Evolutionary conservation across 176 grass and related monocot species (phyloP).

Genomic region (Chloris gayana): DNA sequence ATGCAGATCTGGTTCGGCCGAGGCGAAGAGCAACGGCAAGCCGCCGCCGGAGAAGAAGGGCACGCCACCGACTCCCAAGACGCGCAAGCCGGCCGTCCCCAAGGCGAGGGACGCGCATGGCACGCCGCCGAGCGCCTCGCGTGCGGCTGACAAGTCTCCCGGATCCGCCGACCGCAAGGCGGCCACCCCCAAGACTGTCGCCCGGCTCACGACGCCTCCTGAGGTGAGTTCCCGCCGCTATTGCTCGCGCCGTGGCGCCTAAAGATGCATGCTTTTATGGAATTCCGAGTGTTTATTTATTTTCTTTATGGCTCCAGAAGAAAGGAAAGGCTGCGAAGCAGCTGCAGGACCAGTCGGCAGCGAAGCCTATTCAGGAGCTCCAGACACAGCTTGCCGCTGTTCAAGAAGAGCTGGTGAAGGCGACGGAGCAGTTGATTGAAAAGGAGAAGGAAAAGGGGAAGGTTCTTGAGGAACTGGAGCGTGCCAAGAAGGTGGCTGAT

Average conservation of each 20-base stretch:
- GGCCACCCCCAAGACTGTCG: constrained; percentile 51
- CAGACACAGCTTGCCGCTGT: constrained; percentile 58
- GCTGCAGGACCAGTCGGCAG: constrained; percentile 34
- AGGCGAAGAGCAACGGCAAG: constrained; percentile 56
- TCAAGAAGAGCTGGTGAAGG: constrained; percentile 56
- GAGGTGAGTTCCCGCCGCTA: constrained; percentile 30
- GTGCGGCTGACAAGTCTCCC: constrained; percentile 48
- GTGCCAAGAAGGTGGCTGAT: constrained; percentile 54
- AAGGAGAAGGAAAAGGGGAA: constrained; percentile 62
- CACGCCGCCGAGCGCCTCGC: too few relatives aligned
- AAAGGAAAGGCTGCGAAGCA: constrained; percentile 44
- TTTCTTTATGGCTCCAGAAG: constrained; percentile 49
- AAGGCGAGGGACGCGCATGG: constrained; percentile 44
- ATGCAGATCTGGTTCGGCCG: constrained; percentile 65
- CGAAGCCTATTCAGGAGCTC: constrained; percentile 48
- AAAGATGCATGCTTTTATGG: constrained; percentile 19
- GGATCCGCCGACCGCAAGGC: constrained; percentile 55
- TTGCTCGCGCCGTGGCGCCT: neutral
- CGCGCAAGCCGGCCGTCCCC: constrained; percentile 53
- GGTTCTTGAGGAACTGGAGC: constrained; percentile 61
- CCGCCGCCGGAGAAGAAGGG: constrained; percentile 45
- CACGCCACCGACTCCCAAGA: constrained; percentile 66
- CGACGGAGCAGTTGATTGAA: constrained; percentile 64
- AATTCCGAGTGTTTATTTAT: constrained; percentile 13
- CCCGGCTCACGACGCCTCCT: constrained; percentile 47